Base-by-base conservation (phyloP, 1,284 basidiomycete genomes). In the Malassezia pachydermatis region DNA sequence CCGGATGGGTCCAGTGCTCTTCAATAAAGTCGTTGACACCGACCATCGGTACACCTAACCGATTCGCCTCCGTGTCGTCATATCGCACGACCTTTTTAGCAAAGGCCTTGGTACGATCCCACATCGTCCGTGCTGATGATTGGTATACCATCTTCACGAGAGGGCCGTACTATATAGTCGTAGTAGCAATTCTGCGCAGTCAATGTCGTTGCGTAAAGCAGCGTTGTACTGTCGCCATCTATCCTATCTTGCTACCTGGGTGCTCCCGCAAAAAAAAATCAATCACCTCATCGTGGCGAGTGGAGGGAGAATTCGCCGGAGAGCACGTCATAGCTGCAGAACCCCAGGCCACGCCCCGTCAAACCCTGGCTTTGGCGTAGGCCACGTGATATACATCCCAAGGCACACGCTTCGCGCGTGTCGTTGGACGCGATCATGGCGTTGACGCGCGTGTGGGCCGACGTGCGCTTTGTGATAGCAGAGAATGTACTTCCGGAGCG, bases 1-100 rank as follows among this genome's bases (percentile, higher is more conserved):
- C 46, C 9, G 67, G 65, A 35, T 62, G 33, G 25, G 20, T 24
- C 35, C 59, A 55, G 41, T 58, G 45, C 41, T 65, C 56, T 17
- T 34, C 34, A 41, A 65, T 44, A 57, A 58, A 70, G 52, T 66
- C 65, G 9, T 45, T 41, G 24, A 57, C 61, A 53, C 60, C 61
- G 46, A 70, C 67, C 48, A 65, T 60, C 19, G 66, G 67, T 5
- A 70, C 59, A 40, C 67, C 67, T 17, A 63, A 55, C 20, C 65
- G 62, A 44, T 66, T 60, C 30, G 65, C 63, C 54, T 67, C 64
- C 39, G 46, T 63, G 44, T 64, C 58, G 39, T 69, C 47, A 50
- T 70, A 69, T 20, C 57, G 50, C 39, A 70, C 54, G 20, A 60
- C 27, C 46, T 52, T 20, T 32, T 51, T 51, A 8, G 41, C 37